Conservation (phyloP, 768 basidiomycete genomes). For the Saitozyma sp. region DNA sequence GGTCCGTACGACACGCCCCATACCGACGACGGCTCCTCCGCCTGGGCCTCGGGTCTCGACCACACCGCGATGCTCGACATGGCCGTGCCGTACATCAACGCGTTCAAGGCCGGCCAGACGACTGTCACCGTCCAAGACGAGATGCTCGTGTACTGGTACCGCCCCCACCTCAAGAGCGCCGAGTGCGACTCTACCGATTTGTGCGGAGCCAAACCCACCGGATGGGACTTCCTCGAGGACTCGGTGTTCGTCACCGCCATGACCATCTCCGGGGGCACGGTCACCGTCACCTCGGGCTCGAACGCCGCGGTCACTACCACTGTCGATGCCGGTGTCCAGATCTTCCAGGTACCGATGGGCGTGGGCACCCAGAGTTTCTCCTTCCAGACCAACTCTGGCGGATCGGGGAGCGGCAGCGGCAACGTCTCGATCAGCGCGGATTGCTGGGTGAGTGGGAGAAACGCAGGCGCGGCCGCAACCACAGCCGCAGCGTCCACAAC, state of each 20-base stretch:
- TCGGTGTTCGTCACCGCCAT: constrained; percentile 49
- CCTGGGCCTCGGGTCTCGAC: constrained; percentile 46
- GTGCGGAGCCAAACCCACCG: constrained; percentile 43
- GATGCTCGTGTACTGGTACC: constrained; percentile 49
- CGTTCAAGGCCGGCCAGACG: constrained; percentile 43
- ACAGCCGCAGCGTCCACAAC: too few relatives aligned
- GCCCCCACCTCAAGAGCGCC: constrained; percentile 46
- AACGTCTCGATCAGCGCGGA: constrained; percentile 27
- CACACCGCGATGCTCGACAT: constrained; percentile 50
- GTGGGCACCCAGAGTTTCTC: constrained; percentile 44
- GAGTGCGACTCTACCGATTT: constrained; percentile 49
- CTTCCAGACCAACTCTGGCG: constrained; percentile 27
- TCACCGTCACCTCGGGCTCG: constrained; percentile 46
- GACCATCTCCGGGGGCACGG: constrained; percentile 36
- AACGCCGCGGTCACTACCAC: constrained; percentile 27
- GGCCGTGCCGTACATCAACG: constrained; percentile 49
- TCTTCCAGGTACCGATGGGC: constrained; percentile 45
- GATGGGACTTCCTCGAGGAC: constrained; percentile 47
- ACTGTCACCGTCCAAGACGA: constrained; percentile 41
- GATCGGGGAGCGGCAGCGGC: constrained; percentile 7
- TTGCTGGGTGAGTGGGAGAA: constrained; percentile 37
- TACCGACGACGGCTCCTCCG: constrained; percentile 49
- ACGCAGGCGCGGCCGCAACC: too few relatives aligned
- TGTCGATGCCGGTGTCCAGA: constrained; percentile 41
- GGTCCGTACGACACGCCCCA: constrained; percentile 44